phyloP scores from a whole-genome alignment of 805 yeast species.

The Myxozyma geophila region DNA sequence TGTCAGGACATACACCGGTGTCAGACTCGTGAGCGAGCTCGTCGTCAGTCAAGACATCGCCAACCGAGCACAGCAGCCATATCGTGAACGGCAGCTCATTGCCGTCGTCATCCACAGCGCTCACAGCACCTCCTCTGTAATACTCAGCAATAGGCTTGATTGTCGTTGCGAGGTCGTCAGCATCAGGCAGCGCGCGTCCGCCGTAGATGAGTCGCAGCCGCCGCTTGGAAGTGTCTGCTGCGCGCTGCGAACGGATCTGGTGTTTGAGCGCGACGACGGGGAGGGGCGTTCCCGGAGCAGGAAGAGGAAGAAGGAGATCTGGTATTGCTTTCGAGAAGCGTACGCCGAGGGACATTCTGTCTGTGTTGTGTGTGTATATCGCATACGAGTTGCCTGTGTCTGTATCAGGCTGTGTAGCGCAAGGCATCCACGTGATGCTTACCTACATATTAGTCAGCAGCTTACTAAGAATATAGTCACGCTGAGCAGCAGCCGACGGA shows the following conservation, averaged over 20 bases:
- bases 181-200: constrained; percentile 66
- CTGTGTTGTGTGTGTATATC: too few species aligned
- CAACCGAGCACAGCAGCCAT: constrained; percentile 81
- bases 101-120: constrained; percentile 28
- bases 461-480: background rate
- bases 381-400: background rate
- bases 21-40: constrained; percentile 66
- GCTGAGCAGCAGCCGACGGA: constrained; percentile 12
- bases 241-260: constrained; percentile 49
- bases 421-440: too few species aligned
- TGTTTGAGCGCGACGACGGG: constrained; percentile 50
- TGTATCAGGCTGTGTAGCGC: too few species aligned
- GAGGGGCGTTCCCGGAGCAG: constrained; percentile 43
- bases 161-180: constrained; percentile 60
- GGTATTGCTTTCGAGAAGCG: constrained; percentile 54
- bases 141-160: constrained; percentile 43
- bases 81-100: constrained; percentile 45
- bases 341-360: constrained; percentile 42
- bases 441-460: too few species aligned
- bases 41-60: constrained; percentile 60
- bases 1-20: constrained; percentile 48
- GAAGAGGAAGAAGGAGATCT: constrained; percentile 50
- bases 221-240: constrained; percentile 48
- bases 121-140: background rate
- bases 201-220: constrained; percentile 69